phyloP scores from a whole-genome alignment of 179 eudicot species.

The Amaranthus tricolor region DNA sequence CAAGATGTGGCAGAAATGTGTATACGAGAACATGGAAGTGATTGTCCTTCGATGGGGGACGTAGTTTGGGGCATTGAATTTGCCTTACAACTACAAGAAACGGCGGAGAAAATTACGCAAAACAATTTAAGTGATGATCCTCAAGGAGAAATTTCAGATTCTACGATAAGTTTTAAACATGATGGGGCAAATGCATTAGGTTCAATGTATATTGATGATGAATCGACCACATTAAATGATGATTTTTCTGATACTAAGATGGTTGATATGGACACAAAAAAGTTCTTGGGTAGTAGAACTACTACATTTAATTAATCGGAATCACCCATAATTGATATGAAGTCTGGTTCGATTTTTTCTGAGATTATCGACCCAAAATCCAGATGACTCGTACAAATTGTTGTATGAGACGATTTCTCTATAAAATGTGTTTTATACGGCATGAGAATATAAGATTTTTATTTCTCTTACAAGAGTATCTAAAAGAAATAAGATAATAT shows the following conservation, averaged over 20 bases:
- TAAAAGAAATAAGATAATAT: too few species aligned
- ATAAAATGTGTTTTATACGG: too few species aligned
- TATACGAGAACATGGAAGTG: slow-evolving; percentile 23
- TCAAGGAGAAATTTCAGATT: neutral
- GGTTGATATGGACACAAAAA: neutral
- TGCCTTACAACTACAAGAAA: slow-evolving; percentile 30
- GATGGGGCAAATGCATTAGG: neutral
- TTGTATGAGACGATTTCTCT: too few species aligned
- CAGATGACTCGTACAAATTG: too few species aligned
- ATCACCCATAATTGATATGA: neutral
- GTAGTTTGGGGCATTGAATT: slow-evolving; percentile 41
- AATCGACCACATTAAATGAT: neutral
- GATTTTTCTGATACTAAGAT: neutral
- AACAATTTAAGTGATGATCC: too few species aligned
- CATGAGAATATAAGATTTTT: too few species aligned
- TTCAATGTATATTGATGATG: neutral
- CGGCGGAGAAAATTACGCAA: slow-evolving; percentile 14
- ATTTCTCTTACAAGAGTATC: too few species aligned
- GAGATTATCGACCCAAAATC: too few species aligned
- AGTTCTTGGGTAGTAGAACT: neutral
- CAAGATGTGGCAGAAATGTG: slow-evolving; percentile 37
- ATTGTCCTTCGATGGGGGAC: slow-evolving; percentile 42
- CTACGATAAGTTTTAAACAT: neutral
- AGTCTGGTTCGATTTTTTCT: slow-evolving; percentile 22
- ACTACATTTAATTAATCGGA: neutral